Base-by-base conservation (phyloP, 495 filamentous ascomycete species). In the Tirmania nivea region DNA sequence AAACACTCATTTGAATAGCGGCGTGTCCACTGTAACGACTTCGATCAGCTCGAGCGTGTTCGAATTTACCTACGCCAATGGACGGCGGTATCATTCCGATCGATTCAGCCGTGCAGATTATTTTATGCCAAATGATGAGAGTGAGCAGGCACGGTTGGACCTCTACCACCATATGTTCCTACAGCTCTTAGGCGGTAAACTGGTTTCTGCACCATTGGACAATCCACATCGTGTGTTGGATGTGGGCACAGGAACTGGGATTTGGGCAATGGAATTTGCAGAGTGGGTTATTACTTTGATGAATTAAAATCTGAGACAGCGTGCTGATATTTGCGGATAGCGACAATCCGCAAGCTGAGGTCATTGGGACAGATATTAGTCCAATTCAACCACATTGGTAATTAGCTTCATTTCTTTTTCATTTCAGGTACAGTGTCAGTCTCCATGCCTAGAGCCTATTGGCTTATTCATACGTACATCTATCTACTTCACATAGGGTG, bases 351-450 rank as follows among this genome's bases (percentile, higher is more conserved):
- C 61, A 68, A 8, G 64, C 75, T 21, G 64, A 69, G 47, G 74
- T 83, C 50, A 73, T 70, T 55, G 80, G 80, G 47, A 77, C 72
- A 9, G 79, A 81, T 57, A 69, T 83, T 17, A 78, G 75, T 3
- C 74, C 78, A 14, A 77, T 79, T 17, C 79, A 82, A 58, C 78
- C 78, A 31, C 68, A 59, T 10, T 73, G 66, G 64, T 31, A 31
- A 31, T 31, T 31, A 7, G 25, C 25, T 31, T 31, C 25, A 31
- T 31, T 7, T 7, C 25, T 31, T 31, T 31, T 7, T 31, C 25
- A 3, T 31, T 31, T 31, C 4, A 5, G 7, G 25, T 7, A 3
- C 1, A 31, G 7, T 31, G 25, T 31, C 2, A 31, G 25, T 31
- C 25, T 5, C 25, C 25, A 5, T 1, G 25, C 0, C n/a, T 31